Evolutionary conservation across 768 basidiomycete genomes (phyloP).

Genomic region (Sporobolomyces roseus): DNA sequence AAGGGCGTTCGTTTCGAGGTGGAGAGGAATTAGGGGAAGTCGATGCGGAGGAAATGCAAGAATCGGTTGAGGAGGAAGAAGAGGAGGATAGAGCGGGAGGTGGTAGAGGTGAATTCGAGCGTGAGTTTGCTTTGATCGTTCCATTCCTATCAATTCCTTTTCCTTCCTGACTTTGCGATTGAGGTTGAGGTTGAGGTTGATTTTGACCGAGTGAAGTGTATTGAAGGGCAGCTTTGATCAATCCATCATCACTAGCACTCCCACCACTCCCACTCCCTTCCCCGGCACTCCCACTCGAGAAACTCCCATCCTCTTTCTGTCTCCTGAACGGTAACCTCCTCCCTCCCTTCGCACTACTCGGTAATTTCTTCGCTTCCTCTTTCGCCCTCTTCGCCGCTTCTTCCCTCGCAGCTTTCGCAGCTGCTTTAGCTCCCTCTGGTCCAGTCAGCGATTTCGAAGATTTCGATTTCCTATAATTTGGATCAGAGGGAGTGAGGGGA

Average conservation of each 20-base stretch:
- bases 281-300: not conserved
- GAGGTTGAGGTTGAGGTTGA: too few species aligned
- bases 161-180: too few species aligned
- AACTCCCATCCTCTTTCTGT: constrained; percentile 1
- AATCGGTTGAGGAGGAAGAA: not conserved
- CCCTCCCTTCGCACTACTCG: constrained; percentile 17
- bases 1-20: not conserved
- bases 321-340: constrained; percentile 22
- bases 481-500: not conserved
- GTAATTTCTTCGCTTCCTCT: constrained; percentile 25
- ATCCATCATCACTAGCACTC: not conserved
- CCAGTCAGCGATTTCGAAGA: constrained; percentile 15
- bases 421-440: constrained; percentile 33
- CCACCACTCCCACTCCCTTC: not conserved
- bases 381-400: constrained; percentile 22
- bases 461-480: not conserved
- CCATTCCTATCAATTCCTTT: constrained; percentile 3
- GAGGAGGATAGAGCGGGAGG: not conserved
- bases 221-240: not conserved
- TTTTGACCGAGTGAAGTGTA: too few species aligned
- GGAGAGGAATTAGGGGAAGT: constrained; percentile 3
- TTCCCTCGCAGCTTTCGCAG: constrained; percentile 36
- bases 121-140: constrained; percentile 30
- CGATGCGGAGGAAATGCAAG: not conserved
- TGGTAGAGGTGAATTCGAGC: constrained; percentile 1